Conservation (phyloP, 306 rosid species). For the Begonia fuchsioides region DNA sequence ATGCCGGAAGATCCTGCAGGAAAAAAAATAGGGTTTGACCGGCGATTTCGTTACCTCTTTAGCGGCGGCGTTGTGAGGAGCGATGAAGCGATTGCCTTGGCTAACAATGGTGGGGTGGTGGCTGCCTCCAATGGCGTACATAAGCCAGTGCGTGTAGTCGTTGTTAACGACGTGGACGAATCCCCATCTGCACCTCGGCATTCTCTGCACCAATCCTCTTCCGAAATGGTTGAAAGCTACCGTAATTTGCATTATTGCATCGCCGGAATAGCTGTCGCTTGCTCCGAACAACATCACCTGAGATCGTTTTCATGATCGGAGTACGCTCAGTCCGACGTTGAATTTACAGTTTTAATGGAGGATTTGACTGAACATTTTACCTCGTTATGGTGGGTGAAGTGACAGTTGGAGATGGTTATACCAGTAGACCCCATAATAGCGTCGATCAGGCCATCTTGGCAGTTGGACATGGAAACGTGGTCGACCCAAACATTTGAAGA, state of each 20-base stretch:
- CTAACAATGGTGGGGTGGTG: too few species aligned
- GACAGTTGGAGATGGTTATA: too few species aligned
- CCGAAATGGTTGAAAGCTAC: too few species aligned
- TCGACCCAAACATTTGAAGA: conserved; percentile 66
- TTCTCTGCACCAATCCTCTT: conserved; percentile 47
- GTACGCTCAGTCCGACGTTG: neutral
- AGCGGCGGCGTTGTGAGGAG: too few species aligned
- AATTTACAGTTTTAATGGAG: neutral
- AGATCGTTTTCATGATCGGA: neutral
- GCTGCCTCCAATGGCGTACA: too few species aligned
- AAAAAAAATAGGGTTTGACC: neutral
- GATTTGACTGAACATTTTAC: conserved; percentile 7
- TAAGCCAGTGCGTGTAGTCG: too few species aligned
- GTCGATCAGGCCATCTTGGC: too few species aligned
- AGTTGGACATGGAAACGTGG: conserved; percentile 69
- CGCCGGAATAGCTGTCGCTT: too few species aligned
- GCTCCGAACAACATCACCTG: conserved; percentile 76
- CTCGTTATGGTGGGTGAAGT: too few species aligned
- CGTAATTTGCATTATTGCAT: too few species aligned
- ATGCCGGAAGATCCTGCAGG: neutral
- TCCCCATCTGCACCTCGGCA: conserved; percentile 64
- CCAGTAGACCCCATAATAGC: too few species aligned
- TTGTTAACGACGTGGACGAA: conserved; percentile 63
- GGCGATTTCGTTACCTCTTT: conserved; percentile 40
- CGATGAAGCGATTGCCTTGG: too few species aligned